Conservation (phyloP, 805 yeast genomes). For the Candida sonorensis region DNA sequence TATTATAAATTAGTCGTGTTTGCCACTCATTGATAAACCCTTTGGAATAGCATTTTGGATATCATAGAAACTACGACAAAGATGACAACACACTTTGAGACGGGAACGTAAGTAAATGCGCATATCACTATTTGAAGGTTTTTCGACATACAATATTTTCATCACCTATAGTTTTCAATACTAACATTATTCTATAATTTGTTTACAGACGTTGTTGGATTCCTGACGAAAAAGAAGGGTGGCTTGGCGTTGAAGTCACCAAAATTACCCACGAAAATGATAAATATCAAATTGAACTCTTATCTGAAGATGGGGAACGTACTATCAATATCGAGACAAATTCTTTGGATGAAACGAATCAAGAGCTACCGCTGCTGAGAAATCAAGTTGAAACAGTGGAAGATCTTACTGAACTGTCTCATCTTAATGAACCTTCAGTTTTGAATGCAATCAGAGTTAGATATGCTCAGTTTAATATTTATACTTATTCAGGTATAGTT, state of each 20-base stretch:
- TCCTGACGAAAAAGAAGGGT: constrained; percentile 66
- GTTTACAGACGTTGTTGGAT: constrained; percentile 65
- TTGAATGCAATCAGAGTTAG: constrained; percentile 87
- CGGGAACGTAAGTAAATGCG: constrained; percentile 50
- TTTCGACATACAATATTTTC: too few species aligned
- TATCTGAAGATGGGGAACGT: constrained; percentile 42
- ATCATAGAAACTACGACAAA: not conserved
- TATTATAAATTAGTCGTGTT: too few species aligned
- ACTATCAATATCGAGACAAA: constrained; percentile 43
- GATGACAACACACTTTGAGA: constrained; percentile 30
- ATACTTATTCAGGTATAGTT: constrained; percentile 95
- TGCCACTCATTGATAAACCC: too few species aligned
- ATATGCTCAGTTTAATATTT: constrained; percentile 82
- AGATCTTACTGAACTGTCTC: constrained; percentile 87
- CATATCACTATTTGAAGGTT: too few species aligned
- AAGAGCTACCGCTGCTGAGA: constrained; percentile 69
- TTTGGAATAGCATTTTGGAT: too few species aligned
- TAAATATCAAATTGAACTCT: constrained; percentile 44
- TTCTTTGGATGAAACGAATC: constrained; percentile 43
- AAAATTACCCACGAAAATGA: constrained; percentile 33
- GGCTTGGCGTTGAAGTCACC: constrained; percentile 64
- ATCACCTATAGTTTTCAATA: too few species aligned
- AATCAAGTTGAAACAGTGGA: constrained; percentile 94
- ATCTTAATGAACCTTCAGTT: constrained; percentile 93
- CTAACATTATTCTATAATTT: constrained; percentile 1